Percentiles rank a stretch among this genome's conserved stretches.
phyloP scores from a whole-genome alignment of 805 yeast species.

The Metschnikowia baotianmanensis region DNA sequence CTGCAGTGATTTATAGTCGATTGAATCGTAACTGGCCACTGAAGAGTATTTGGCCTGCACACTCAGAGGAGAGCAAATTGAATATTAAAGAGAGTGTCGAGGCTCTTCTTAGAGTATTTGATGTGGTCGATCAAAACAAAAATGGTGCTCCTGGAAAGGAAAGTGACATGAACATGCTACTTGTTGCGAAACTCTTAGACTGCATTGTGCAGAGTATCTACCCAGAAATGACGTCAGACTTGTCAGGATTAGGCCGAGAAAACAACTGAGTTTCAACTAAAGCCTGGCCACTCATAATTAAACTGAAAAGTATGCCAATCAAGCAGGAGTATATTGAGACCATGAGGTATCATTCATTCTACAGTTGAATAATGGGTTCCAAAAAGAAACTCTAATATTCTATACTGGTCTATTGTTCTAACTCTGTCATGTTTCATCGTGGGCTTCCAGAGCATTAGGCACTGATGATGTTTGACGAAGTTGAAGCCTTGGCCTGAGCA shows the following conservation, averaged over 20 bases:
- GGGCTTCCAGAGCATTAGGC: no score
- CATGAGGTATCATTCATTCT: no score
- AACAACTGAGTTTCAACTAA: conserved; percentile 1
- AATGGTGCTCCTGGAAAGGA: background rate
- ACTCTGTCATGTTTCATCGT: no score
- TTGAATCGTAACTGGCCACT: no score
- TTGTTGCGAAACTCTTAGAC: conserved; percentile 24
- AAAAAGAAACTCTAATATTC: no score
- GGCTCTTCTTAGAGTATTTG: conserved; percentile 18
- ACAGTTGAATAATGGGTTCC: no score
- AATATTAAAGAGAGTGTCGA: conserved; percentile 19
- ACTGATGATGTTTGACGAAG: conserved; percentile 10
- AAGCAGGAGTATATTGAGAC: no score
- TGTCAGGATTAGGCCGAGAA: conserved; percentile 4
- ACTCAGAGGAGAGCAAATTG: conserved; percentile 17
- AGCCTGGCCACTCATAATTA: no score
- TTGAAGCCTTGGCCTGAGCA: conserved; percentile 13
- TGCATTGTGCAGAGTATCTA: conserved; percentile 21
- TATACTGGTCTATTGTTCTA: no score
- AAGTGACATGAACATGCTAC: conserved; percentile 22
- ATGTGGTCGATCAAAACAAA: background rate
- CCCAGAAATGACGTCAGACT: conserved; percentile 21
- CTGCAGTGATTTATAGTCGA: no score
- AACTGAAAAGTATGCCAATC: no score
- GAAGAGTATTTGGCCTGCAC: conserved; percentile 11